Evolutionary conservation across 352 stramenopile genomes (phyloP), one percentile per base, ranked within the genome.

Genomic region (Phytophthora chlamydospora): DNA sequence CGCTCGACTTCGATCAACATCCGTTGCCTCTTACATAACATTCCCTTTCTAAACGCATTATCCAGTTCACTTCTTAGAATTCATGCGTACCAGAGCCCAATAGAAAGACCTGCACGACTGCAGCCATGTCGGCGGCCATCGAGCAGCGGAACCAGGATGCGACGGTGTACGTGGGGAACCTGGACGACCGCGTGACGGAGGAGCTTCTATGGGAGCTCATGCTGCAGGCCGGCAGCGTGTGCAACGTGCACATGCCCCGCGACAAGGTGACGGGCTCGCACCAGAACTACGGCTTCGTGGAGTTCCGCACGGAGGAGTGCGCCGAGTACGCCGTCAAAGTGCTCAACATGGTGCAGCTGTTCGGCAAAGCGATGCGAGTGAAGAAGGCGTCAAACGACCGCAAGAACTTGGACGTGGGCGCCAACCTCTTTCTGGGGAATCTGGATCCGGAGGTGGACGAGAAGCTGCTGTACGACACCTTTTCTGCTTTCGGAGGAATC

Each of bases 311-410:
- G 34, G 92, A 98, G 53, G 86, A 98, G 46, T 98, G 99, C 74
- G 97, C 97, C 38, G 98, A 99, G 47, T 99, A 99, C 75, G 96
- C 96, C 9, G 97, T 99, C 49, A 98, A 98, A 60, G 91, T 99
- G n/a, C 81, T 99, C 59, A 99, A 98, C 78, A 99, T 99, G 96
- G 87, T 99, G 36, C 97, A 99, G 75, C 73, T 99, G n/a, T 99
- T 94, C 74, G 93, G 94, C 21, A 91, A 97, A 50, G 93, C 97
- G 3, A 78, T 99, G 33, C 85, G 94, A 17, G 95, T 99, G 10
- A 98, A 97, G 68, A 99, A 99, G 73, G 92, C 91, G 14, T 96
- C 84, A 19, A 88, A 98, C 58, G 96, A 99, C 73, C 93, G 93
- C 67, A 98, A 98, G 67, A 93, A 77, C 32, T 72, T 98, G 34